Evolutionary conservation across 257 asterid species (phyloP).

Genomic region (Nicotiana undulata): DNA sequence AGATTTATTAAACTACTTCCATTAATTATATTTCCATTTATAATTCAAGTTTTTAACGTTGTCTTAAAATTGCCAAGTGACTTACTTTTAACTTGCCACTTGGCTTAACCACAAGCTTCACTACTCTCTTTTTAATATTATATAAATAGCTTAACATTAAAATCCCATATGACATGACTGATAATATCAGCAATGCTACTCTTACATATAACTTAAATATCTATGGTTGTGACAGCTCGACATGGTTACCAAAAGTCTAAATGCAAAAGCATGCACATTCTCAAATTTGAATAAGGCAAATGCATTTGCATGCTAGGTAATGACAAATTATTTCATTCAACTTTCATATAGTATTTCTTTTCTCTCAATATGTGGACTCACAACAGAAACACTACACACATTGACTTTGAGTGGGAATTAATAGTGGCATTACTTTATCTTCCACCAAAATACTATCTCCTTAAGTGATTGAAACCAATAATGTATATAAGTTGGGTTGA

Average conservation of each 20-base stretch:
- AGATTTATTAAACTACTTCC: no score
- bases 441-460: constrained; percentile 8
- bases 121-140: no score
- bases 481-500: background rate
- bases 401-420: background rate
- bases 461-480: constrained; percentile 2
- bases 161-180: no score
- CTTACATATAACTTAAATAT: background rate
- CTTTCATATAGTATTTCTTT: background rate
- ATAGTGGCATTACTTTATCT: background rate
- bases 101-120: no score
- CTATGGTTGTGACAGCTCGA: background rate
- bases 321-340: background rate
- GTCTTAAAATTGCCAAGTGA: no score
- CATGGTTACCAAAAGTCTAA: background rate
- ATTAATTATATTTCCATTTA: no score
- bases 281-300: background rate
- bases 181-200: no score
- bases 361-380: background rate
- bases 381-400: background rate
- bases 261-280: background rate
- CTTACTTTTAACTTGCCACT: no score
- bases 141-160: no score
- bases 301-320: constrained; percentile 2
- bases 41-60: no score